phyloP scores from a whole-genome alignment of 2,329 filamentous ascomycete genomes.

The Scedosporium dehoogii region DNA sequence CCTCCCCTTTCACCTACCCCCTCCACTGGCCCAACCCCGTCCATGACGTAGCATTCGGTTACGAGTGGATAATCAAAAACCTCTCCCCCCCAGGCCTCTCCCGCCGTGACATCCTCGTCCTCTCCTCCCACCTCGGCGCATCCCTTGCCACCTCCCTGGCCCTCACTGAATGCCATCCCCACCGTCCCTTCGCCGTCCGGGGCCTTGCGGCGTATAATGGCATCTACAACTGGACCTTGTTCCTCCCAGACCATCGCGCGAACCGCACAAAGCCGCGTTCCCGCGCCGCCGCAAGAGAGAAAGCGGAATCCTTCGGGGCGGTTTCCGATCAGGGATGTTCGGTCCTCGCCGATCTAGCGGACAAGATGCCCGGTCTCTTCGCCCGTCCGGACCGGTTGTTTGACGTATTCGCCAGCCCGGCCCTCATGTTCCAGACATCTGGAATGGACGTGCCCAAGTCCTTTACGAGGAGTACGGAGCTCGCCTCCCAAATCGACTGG shows the following conservation, averaged over 20 bases:
- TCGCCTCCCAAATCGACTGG: conserved; percentile 9
- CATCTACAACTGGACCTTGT: conserved; percentile 55
- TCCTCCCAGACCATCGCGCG: conserved; percentile 42
- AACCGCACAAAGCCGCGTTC: conserved; percentile 17
- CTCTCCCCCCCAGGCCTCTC: conserved; percentile 23
- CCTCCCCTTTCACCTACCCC: conserved; percentile 11
- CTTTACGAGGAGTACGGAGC: conserved; percentile 24
- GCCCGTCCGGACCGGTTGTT: conserved; percentile 37
- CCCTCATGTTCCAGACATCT: conserved; percentile 47
- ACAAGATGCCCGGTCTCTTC: conserved; percentile 32
- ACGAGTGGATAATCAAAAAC: conserved; percentile 38
- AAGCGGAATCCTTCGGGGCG: conserved; percentile 6
- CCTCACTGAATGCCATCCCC: conserved; percentile 41
- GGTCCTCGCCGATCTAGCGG: not conserved
- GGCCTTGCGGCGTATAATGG: conserved; percentile 49
- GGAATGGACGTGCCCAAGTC: conserved; percentile 34
- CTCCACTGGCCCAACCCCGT: conserved; percentile 45
- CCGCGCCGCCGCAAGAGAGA: not conserved
- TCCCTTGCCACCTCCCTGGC: conserved; percentile 46
- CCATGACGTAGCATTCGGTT: conserved; percentile 45
- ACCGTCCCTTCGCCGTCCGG: conserved; percentile 35
- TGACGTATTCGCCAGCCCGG: conserved; percentile 49
- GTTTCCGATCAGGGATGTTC: not conserved
- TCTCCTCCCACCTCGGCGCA: conserved; percentile 48
- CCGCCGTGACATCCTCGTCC: conserved; percentile 32